Evolutionary conservation across 768 basidiomycete species (phyloP).

Genomic region (Auricularia sp.): DNA sequence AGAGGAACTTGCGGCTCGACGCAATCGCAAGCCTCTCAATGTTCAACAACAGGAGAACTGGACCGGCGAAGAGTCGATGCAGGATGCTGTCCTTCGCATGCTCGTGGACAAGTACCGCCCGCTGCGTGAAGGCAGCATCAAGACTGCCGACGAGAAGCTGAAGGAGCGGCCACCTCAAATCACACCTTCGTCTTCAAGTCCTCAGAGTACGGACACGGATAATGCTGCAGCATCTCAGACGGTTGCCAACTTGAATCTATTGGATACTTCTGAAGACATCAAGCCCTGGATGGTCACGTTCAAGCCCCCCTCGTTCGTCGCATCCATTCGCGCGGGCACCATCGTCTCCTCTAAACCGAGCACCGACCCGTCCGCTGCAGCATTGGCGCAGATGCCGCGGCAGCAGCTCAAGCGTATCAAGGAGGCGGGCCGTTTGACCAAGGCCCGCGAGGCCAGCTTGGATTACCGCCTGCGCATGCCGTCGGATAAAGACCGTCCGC

Average conservation of each 20-base stretch:
- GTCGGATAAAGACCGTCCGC: conserved; percentile 10
- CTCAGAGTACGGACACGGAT: no score
- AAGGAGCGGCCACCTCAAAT: conserved; percentile 38
- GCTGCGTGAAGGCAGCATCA: conserved; percentile 47
- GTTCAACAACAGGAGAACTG: conserved; percentile 53
- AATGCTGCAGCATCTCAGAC: neutral
- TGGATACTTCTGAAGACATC: conserved; percentile 31
- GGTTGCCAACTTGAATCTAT: neutral
- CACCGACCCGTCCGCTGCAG: neutral
- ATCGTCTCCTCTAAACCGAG: conserved; percentile 22
- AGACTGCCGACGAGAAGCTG: conserved; percentile 57
- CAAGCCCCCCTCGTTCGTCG: conserved; percentile 43
- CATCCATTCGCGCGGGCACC: conserved; percentile 44
- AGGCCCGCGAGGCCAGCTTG: conserved; percentile 60
- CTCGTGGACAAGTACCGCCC: conserved; percentile 82
- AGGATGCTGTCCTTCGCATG: conserved; percentile 72
- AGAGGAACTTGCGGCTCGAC: conserved; percentile 18
- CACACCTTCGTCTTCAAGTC: conserved; percentile 3
- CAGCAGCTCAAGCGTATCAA: conserved; percentile 43
- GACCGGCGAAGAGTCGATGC: conserved; percentile 64
- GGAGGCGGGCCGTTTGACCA: conserved; percentile 44
- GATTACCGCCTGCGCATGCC: conserved; percentile 62
- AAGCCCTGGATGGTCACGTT: conserved; percentile 64
- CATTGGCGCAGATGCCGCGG: conserved; percentile 33
- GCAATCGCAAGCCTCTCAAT: conserved; percentile 15